Evolutionary conservation across 768 basidiomycete genomes (phyloP), one percentile per base, ranked within the genome.

Genomic region (Gymnopilus junonius): DNA sequence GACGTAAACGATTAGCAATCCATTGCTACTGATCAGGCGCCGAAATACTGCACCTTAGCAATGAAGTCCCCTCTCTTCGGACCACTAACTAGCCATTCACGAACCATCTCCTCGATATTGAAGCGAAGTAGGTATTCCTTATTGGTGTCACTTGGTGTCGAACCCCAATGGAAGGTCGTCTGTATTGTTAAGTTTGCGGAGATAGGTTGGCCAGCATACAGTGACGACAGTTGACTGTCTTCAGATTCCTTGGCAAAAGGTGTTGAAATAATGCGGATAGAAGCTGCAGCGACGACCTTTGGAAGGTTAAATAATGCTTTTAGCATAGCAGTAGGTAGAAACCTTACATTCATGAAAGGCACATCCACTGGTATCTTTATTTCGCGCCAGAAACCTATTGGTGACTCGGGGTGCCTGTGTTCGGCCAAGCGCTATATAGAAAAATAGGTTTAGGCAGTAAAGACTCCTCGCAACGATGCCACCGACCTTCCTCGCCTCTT

Each of bases 141-240:
- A 29, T 73, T 67, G 51, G 76, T 71, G 70, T 83, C 76, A 32
- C 74, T 73, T 61, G 81, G 74, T 66, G 69, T 77, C 6, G 82
- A 79, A 32, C 88, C 83, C 95, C 94, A 96, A 65, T 90, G 87
- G 70, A 93, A 90, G 3, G 90, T 89, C 0, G 91, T 92, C 35
- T 79, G 79, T 27, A 98, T 85, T 1, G 79, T 81, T 34, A 97
- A 75, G 11, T 79, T 80, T 1, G 88, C 88, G 17, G 85, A 79
- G n/a, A 97, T 83, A 0, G 95, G 92, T 68, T 96, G 93, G 0
- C 96, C 96, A 23, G 95, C 94, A 69, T 93, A 95, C 67, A 92
- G 77, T 2, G 83, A 80, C 4, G 76, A 71, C 14, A 73, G 59
- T 45, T 74, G 71, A 32, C 70, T 70, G 34, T 58, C 54, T 37